Conservation (phyloP, 2,329 filamentous ascomycete genomes). For the Alternaria ethzedia region DNA sequence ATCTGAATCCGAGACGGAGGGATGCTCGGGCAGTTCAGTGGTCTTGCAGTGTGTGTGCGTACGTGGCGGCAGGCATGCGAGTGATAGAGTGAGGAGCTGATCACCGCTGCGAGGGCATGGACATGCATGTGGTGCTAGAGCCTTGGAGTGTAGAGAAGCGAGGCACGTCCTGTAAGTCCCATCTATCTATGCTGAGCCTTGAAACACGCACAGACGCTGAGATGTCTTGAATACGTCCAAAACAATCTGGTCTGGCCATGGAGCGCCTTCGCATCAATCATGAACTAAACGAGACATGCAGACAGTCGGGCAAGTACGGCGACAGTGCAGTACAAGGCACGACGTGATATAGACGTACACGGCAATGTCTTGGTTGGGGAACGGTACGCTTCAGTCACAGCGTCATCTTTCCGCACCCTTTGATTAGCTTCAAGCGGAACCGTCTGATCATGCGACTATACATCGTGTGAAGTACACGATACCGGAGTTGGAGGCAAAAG, state of each 20-base stretch:
- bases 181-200: not conserved
- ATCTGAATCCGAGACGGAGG: not conserved
- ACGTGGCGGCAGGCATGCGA: constrained; percentile 19
- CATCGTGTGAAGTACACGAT: constrained; percentile 11
- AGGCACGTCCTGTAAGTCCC: not conserved
- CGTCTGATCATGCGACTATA: constrained; percentile 15
- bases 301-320: not conserved
- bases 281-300: not conserved
- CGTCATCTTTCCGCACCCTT: not conserved
- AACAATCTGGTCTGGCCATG: not conserved
- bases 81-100: constrained; percentile 4
- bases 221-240: not conserved
- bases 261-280: not conserved
- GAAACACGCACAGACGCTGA: not conserved
- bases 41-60: not conserved
- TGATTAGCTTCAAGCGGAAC: not conserved
- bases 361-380: constrained; percentile 3
- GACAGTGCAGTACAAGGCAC: constrained; percentile 6
- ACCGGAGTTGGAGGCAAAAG: not conserved
- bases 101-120: constrained; percentile 14
- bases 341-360: constrained; percentile 4
- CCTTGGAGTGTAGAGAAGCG: not conserved
- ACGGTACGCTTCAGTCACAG: constrained; percentile 1
- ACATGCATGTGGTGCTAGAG: constrained; percentile 2
- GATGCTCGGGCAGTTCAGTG: constrained; percentile 8